Evolutionary conservation across 768 basidiomycete species (phyloP).

Genomic region (Naganishia vaughanmartiniae): DNA sequence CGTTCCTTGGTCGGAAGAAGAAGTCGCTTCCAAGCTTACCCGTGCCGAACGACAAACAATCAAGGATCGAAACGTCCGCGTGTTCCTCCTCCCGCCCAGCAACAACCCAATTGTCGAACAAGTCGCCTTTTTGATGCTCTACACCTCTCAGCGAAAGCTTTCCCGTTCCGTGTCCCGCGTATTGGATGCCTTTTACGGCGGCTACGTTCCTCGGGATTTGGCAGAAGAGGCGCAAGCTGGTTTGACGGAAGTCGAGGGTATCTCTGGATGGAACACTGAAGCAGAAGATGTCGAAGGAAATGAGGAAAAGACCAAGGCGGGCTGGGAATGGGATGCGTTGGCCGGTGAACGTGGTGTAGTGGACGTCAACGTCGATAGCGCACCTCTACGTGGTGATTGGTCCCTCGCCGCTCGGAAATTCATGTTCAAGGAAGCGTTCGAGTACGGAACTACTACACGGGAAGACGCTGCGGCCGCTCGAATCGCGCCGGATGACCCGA

Average conservation of each 20-base stretch:
- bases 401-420: constrained; percentile 59
- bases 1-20: constrained; percentile 71
- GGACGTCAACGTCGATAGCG: constrained; percentile 55
- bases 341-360: constrained; percentile 70
- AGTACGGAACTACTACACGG: constrained; percentile 45
- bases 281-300: constrained; percentile 51
- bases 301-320: constrained; percentile 45
- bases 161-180: constrained; percentile 56
- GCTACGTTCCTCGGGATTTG: constrained; percentile 55
- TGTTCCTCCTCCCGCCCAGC: constrained; percentile 50
- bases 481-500: constrained; percentile 46
- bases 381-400: constrained; percentile 78
- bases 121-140: constrained; percentile 80
- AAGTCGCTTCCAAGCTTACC: constrained; percentile 69
- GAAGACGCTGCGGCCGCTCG: constrained; percentile 43
- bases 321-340: constrained; percentile 51
- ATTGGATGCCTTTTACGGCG: constrained; percentile 51
- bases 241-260: constrained; percentile 59
- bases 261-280: constrained; percentile 42
- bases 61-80: constrained; percentile 56
- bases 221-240: constrained; percentile 65
- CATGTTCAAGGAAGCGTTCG: constrained; percentile 78
- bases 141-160: constrained; percentile 51
- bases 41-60: constrained; percentile 57
- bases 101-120: constrained; percentile 59